These are phyloP conservation scores for Ogataea ganodermae DNA, from an alignment of 805 yeast species.

Conservation along the genomic window DNA sequence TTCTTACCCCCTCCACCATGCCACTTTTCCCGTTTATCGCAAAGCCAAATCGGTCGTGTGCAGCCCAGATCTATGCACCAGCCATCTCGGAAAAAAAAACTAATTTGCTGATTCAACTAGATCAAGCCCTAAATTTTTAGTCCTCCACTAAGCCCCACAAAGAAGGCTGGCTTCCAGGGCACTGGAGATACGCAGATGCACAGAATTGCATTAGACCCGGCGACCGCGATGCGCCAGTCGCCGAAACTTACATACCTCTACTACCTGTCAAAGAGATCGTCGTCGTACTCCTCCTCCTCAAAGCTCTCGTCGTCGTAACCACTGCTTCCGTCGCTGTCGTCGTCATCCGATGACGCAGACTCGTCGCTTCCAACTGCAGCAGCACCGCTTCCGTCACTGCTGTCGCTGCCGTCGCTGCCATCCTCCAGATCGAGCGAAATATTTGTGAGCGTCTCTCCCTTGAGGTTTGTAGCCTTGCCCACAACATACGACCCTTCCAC, in stretches of 20 bases:
- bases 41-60: neutral
- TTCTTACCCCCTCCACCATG: neutral
- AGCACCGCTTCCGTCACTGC: neutral
- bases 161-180: neutral
- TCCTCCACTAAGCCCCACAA: neutral
- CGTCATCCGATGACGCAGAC: constrained; percentile 39
- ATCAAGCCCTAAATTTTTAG: constrained; percentile 4
- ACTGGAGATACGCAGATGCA: neutral
- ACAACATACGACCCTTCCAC: constrained; percentile 81
- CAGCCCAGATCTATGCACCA: constrained; percentile 5
- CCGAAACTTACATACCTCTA: neutral
- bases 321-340: constrained; percentile 44
- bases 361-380: neutral
- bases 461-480: constrained; percentile 48
- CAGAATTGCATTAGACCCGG: neutral
- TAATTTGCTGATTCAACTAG: neutral
- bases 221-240: neutral
- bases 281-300: constrained; percentile 53
- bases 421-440: constrained; percentile 36
- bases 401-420: constrained; percentile 12
- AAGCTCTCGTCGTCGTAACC: constrained; percentile 64
- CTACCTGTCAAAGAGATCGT: constrained; percentile 39
- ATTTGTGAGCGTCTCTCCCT: constrained; percentile 42
- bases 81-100: constrained; percentile 2
- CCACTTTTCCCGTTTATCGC: neutral